Evolutionary conservation across 179 eudicot genomes (phyloP), one percentile per base, ranked within the genome.

Genomic region (Beta lomatogona): DNA sequence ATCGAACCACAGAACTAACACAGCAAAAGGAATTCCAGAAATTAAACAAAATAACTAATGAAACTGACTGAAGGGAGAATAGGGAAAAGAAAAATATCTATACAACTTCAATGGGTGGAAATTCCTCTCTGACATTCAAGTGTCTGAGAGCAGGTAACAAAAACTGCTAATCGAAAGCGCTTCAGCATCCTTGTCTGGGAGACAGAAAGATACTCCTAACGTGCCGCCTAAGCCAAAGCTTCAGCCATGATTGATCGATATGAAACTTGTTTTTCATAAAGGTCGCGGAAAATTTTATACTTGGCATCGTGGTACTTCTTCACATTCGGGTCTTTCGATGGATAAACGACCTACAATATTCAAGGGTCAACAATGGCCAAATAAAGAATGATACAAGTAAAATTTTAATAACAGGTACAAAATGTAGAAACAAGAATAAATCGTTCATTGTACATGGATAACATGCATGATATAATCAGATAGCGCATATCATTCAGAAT

Each of bases 261-360:
- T 25, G 95, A 87, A 54, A 91, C 73, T 72, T 96, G 99, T 79
- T 87, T 90, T 73, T 91, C 91, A 57, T 94, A 94, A 60, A 96
- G 96, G 79, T 91, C 89, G 9, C 90, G 91, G 83, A 92, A 96
- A 57, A 96, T 89, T 41, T 85, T 83, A 77, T 94, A 96, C 86
- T 96, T 96, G 58, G 90, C 94, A 71, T 94, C 99, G 64, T 96
- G 99, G 88, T 94, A 96, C 86, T 91, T 94, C 90, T 85, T 93
- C 84, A 94, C 93, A 75, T 87, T 88, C 46, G 92, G 91, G 85
- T 92, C 94, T 58, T 89, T 84, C 0, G 96, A 91, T 48, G 99
- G 99, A 87, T 91, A 77, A 46, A 96, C 80, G 14, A 96, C 96
- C 99, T 95, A 86, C 81, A 74, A 57, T 44, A 74, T 36, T 69